Conservation (phyloP, 2,329 filamentous ascomycete genomes). For the Paraphaeosphaeria minitans region DNA sequence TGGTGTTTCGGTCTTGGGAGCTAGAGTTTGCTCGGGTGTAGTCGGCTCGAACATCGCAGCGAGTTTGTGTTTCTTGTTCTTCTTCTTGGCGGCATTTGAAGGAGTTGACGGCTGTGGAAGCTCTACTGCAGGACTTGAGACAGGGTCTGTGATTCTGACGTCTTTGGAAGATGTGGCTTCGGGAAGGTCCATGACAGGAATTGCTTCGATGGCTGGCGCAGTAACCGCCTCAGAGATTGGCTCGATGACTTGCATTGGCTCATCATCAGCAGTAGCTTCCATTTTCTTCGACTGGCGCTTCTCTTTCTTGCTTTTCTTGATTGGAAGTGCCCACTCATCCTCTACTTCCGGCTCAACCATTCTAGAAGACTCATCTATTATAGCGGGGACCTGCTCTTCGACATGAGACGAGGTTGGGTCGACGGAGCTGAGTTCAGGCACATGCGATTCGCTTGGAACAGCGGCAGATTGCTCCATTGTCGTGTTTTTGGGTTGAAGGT, state of each 20-base stretch:
- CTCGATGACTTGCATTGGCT: slow-evolving; percentile 7
- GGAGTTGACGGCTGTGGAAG: slow-evolving; percentile 17
- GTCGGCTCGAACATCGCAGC: slow-evolving; percentile 40
- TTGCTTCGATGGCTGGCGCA: slow-evolving; percentile 1
- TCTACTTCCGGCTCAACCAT: slow-evolving; percentile 6
- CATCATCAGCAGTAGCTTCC: slow-evolving; percentile 4
- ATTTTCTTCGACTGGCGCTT: slow-evolving; percentile 20
- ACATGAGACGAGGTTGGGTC: not conserved
- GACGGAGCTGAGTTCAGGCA: not conserved
- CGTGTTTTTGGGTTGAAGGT: not conserved
- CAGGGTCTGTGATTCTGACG: not conserved
- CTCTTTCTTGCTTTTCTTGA: slow-evolving; percentile 25
- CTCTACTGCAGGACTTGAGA: slow-evolving; percentile 13
- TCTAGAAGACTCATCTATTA: not conserved
- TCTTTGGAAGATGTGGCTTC: not conserved
- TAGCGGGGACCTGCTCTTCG: not conserved
- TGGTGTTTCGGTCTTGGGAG: slow-evolving; percentile 14
- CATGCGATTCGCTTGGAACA: not conserved
- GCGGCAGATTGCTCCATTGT: slow-evolving; percentile 4
- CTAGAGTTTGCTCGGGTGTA: slow-evolving; percentile 16
- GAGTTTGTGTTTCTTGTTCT: slow-evolving; percentile 46
- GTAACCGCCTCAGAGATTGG: not conserved
- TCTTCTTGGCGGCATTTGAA: slow-evolving; percentile 38
- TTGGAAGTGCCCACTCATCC: slow-evolving; percentile 15
- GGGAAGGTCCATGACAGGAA: not conserved